Base-by-base conservation (phyloP, 192 early-diverging fungal species). In the Coemansia sp. region DNA sequence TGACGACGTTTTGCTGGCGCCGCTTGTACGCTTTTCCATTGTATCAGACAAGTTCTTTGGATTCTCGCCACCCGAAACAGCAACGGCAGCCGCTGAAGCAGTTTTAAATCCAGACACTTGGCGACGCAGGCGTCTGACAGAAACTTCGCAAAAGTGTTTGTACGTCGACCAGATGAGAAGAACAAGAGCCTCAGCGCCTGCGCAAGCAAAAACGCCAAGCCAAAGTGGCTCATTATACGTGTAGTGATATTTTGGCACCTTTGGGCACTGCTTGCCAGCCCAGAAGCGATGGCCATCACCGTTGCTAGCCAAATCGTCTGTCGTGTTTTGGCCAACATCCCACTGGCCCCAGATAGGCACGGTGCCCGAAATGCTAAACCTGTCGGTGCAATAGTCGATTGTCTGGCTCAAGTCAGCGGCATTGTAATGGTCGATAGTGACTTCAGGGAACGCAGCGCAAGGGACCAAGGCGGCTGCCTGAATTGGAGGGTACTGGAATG, bases 361-460 rank as follows among this genome's bases (percentile, higher is more conserved):
- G n/a, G 29, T 26, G 49, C 41, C 60, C 0, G 59, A 37, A 36
- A 67, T 26, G 25, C 72, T 64, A 32, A 77, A 59, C 21, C 48
- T 43, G 36, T 45, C 38, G 8, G 75, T 42, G 40, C 77, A 81
- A 19, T 66, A 54, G 15, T 42, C 65, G 23, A 58, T 54, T 3
- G 55, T 37, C 45, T 66, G 66, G 26, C 46, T 32, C 11, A 25
- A 43, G 9, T 71, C 63, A 3, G 46, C 18, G 8, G 68, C 32
- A 21, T 72, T 58, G 42, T 75, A 47, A 17, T 71, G 53, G 14
- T 63, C 50, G 19, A 83, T 82, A 21, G 79, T 67, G 15, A 81
- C 79, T 22, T 60, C 51, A 19, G 48, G 40, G 13, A 66, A 54
- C 0, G 63, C 23, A 4, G 47, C 34, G 33, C 82, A 83, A 8